Conservation (phyloP, 2,329 filamentous ascomycete species). For the Colletotrichum gloeosporioides region DNA sequence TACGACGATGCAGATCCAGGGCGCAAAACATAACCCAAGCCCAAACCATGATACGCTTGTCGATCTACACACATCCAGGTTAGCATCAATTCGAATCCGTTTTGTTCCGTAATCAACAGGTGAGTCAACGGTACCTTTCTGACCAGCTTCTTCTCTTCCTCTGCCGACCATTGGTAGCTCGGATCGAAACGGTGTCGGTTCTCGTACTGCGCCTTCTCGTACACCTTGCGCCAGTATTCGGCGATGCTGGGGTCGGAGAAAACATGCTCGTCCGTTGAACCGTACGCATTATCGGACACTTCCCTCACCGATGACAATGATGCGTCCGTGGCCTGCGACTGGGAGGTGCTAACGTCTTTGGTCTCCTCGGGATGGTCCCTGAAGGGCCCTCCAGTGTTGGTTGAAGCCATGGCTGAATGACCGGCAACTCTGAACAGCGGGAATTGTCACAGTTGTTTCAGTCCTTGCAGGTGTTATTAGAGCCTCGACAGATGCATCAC, state of each 20-base stretch:
- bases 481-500: not conserved
- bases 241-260: conserved; percentile 58
- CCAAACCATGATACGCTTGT: conserved; percentile 41
- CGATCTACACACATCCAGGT: conserved; percentile 45
- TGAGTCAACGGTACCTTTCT: conserved; percentile 39
- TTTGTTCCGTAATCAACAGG: not conserved
- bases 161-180: conserved; percentile 43
- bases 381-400: not conserved
- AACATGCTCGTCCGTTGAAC: conserved; percentile 39
- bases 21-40: conserved; percentile 55
- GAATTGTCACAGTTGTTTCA: not conserved
- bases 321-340: conserved; percentile 3
- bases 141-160: conserved; percentile 52
- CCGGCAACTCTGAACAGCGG: not conserved
- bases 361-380: not conserved
- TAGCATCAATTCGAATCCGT: not conserved
- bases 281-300: conserved; percentile 26
- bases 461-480: not conserved
- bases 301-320: conserved; percentile 9
- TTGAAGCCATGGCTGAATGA: conserved; percentile 1
- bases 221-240: conserved; percentile 57
- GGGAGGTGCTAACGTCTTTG: conserved; percentile 3
- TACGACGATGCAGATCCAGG: conserved; percentile 50
- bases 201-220: conserved; percentile 63
- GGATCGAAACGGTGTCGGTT: conserved; percentile 67